Evolutionary conservation across 1,139 yeast species (phyloP), one percentile per base, ranked within the genome.

Genomic region (Nadsonia starkeyi-henricii): DNA sequence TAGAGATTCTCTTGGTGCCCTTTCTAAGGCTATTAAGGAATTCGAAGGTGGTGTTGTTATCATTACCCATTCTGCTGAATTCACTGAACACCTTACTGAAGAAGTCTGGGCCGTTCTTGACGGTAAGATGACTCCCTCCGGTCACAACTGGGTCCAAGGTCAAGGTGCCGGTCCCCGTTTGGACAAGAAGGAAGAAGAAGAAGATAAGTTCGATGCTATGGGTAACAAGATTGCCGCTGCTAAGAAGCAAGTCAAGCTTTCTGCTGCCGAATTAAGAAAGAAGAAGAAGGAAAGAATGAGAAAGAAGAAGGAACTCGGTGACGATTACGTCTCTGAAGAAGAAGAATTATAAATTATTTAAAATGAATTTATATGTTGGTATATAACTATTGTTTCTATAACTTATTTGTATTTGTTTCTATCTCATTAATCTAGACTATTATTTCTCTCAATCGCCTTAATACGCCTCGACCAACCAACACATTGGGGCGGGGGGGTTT

Each of bases 231-330:
- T 91, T 74, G 89, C 86, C 64, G 75, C 84, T 69, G 86, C 78
- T 71, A 86, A 88, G 85, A 91, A 91, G 93, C 89, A 85, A 83
- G 79, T 79, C 74, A 91, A 89, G 85, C 80, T 91, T 70, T 84
- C 96, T 61, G 89, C 97, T 68, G 96, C 98, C 61, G 98, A 91
- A 75, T 79, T 91, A 72, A 85, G 98, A 81, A 91, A 91, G 96
- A 91, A 91, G 95, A 91, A 91, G 96, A 91, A 91, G 95, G 98
- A 91, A 78, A 88, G 98, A 82, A 89, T 91, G 97, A 86, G 85
- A 85, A 91, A 89, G 93, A 91, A 91, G 96, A 91, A 91, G 95
- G 95, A 84, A 73, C 74, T 88, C 71, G 97, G 97, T 79, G 98
- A 91, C 69, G 97, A 94, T 71, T 91, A 91, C 71, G 96, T 88